Base-by-base conservation (phyloP, 2,329 filamentous ascomycete species). In the Penicillium sp. region DNA sequence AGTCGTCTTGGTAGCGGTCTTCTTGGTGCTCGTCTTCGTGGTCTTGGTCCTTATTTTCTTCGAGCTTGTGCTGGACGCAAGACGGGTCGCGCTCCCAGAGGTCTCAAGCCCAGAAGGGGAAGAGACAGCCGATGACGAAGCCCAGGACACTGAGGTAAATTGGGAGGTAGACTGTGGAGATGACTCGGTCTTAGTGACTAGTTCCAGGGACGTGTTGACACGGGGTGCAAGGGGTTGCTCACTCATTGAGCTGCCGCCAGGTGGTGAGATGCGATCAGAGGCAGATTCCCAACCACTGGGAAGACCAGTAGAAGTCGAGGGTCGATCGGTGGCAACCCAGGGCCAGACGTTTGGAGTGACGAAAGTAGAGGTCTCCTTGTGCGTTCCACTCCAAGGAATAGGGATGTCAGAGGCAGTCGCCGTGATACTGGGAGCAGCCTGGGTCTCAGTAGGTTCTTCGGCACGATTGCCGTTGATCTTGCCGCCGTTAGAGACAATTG, bases 401-500 rank as follows among this genome's bases (percentile, higher is more conserved):
- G 81, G 81, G 31, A 82, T 81, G 37, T 81, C 81, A 49, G 76
- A 77, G 3, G 80, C 80, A 6, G 81, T 81, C 0, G 83, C 80
- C 5, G 84, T 82, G 49, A 85, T 78, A 6, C 79, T 74, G n/a
- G 83, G 81, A 25, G 84, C 81, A 42, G 78, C 71, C 39, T 72
- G 67, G 32, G 76, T 72, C 37, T 68, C 62, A 15, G 66, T 60
- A 42, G 68, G 69, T 44, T 69, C 69, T 9, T 66, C 73, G 29
- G 75, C 81, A 51, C 57, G 64, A 29, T 87, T 68, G 27, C 81
- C 82, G 68, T 89, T 89, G 68, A 97, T 76, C 57, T 76, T 71
- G 53, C 93, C 93, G 56, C 83, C 90, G n/a, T 86, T 80, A 46
- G 92, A 83, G 60, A 81, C 72, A 69, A 98, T 97, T 42, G 88